Conservation (phyloP, 2,329 filamentous ascomycete species). For the Colletotrichum spaethianum region DNA sequence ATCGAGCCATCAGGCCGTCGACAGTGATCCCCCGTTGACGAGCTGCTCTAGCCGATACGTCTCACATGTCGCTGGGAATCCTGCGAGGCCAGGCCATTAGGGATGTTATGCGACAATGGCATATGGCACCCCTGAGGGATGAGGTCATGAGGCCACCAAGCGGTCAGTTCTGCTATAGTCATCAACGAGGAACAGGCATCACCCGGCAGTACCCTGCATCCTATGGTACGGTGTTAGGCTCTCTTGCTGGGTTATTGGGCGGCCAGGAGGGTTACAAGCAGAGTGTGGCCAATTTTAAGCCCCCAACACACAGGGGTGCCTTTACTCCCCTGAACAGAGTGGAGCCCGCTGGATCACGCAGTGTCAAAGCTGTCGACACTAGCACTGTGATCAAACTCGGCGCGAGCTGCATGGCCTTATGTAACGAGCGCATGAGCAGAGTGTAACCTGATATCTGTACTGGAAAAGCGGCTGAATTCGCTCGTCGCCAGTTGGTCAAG, state of each 20-base stretch:
- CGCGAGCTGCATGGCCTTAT: constrained; percentile 31
- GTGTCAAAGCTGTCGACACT: not conserved
- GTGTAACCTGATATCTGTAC: constrained; percentile 5
- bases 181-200: constrained; percentile 20
- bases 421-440: constrained; percentile 15
- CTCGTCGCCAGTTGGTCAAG: constrained; percentile 28
- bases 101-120: constrained; percentile 34
- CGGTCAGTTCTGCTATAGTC: constrained; percentile 25
- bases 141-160: constrained; percentile 38
- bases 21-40: constrained; percentile 27
- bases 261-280: constrained; percentile 26
- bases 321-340: not conserved
- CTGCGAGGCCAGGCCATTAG: constrained; percentile 19
- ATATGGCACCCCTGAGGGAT: constrained; percentile 33
- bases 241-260: constrained; percentile 1
- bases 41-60: constrained; percentile 35
- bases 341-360: constrained; percentile 19
- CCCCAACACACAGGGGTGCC: constrained; percentile 33
- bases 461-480: constrained; percentile 32
- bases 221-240: too few relatives aligned
- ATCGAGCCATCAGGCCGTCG: constrained; percentile 31
- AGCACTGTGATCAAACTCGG: constrained; percentile 23
- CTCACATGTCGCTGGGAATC: constrained; percentile 34
- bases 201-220: constrained; percentile 3
- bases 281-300: constrained; percentile 33